These are phyloP conservation scores for Daedalea quercina DNA, from an alignment of 768 basidiomycete genomes.

Conservation along the genomic window DNA sequence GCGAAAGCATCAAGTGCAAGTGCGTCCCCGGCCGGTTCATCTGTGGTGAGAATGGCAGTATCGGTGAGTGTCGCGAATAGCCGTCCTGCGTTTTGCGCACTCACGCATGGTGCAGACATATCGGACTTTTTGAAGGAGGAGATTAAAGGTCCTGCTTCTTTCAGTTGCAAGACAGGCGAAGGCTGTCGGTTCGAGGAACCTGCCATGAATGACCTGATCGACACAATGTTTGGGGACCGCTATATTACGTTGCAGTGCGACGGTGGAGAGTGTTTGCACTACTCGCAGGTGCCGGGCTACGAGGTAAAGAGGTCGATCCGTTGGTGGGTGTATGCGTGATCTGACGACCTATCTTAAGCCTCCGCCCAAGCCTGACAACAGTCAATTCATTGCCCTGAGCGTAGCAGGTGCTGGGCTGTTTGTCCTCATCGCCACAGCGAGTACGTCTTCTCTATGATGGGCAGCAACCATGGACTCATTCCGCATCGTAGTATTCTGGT, in stretches of 20 bases:
- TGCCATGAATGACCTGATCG: slow-evolving; percentile 93
- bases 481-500: slow-evolving; percentile 68
- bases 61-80: slow-evolving; percentile 54
- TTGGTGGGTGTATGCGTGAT: background rate
- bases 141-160: slow-evolving; percentile 86
- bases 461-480: slow-evolving; percentile 10
- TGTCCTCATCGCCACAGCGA: slow-evolving; percentile 59
- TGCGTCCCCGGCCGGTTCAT: slow-evolving; percentile 94
- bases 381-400: slow-evolving; percentile 76
- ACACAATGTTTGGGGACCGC: slow-evolving; percentile 86
- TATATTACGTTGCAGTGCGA: slow-evolving; percentile 85
- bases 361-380: slow-evolving; percentile 81
- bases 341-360: slow-evolving; percentile 30
- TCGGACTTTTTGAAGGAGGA: slow-evolving; percentile 86
- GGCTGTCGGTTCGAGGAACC: slow-evolving; percentile 93
- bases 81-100: background rate
- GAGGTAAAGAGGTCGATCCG: slow-evolving; percentile 35
- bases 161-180: slow-evolving; percentile 64
- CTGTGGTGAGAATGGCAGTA: slow-evolving; percentile 91
- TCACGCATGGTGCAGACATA: slow-evolving; percentile 54
- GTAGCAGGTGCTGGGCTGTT: slow-evolving; percentile 71
- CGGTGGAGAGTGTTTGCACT: slow-evolving; percentile 91
- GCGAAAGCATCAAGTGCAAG: slow-evolving; percentile 79
- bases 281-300: slow-evolving; percentile 93
- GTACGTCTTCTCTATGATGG: slow-evolving; percentile 25